Evolutionary conservation across 495 filamentous ascomycete species (phyloP), one percentile per base, ranked within the genome.

Genomic region (Penicillium longicatenatum): DNA sequence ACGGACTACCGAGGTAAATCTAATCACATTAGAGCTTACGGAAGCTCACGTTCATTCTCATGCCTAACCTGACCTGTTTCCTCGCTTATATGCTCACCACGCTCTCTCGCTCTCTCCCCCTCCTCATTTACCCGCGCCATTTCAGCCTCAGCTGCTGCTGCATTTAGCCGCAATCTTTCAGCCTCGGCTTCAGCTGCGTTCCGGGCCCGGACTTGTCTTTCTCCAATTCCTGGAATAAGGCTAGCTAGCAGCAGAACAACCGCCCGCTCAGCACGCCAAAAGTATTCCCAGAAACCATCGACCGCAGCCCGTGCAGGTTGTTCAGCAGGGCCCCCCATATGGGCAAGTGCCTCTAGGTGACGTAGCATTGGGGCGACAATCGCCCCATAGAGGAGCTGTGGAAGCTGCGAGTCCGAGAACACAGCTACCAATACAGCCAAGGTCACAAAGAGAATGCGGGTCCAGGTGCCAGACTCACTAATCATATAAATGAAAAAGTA

Each of bases 241-340:
- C 89, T 94, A 6, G 91, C 91, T 35, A 96, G 70, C 63, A 97
- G 93, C 30, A 97, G 75, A 14, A 92, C 83, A n/a, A 89, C 68
- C 14, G 89, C 88, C 50, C 91, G 82, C 68, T 96, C 92, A 12
- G 83, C 69, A 14, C 85, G 76, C 60, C 89, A 76, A 12, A 89
- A 64, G 30, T 80, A 79, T 41, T 86, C 75, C 60, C 65, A 62
- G 17, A 73, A 11, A 30, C 55, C 64, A 7, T 17, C 52, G 39
- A 21, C 31, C 31, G 29, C 14, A 16, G 6, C 37, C n/a, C 21
- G 17, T 62, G 63, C 20, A 55, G 60, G 72, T 61, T 50, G 70
- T 56, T 55, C 76, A 70, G 54, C 55, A 1, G 59, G 62, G 1
- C 60, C 63, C 9, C 60, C 66, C n/a, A 84, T 69, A 39, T 87